Base-by-base conservation (phyloP, 225 moss, liverwort and hornwort genomes). In the Sphagnum contortum region DNA sequence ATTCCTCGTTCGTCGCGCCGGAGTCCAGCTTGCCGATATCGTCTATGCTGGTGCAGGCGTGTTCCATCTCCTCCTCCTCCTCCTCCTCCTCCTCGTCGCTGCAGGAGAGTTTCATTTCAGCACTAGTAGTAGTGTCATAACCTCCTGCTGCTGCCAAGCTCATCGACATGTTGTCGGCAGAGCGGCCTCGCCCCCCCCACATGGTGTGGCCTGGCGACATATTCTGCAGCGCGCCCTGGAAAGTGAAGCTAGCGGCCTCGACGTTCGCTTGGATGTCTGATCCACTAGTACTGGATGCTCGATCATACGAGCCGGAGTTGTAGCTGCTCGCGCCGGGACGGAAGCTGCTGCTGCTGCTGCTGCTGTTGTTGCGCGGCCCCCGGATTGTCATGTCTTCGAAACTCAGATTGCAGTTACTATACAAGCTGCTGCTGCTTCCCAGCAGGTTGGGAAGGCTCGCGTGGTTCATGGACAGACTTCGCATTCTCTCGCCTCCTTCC, bases 51-150 rank as follows among this genome's bases (percentile, higher is more conserved):
- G 77, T 69, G 74, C 90, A 84, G 13, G 71, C 81, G 48, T 73
- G 82, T 55, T 85, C 89, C 72, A 80, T 74, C 5, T 75, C 82
- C 49, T 83, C 94, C 9, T 79, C 80, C 5, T 75, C 82, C 49
- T 83, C 94, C 9, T 79, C 80, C 29, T 29, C 29, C 29, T 29
- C 29, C 29, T 29, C 29, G 29, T 29, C 29, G 29, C 29, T 29
- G 29, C 29, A 29, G 29, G 29, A 29, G 29, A 29, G 29, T 66
- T 59, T 59, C 54, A 66, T 62, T 51, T 29, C 29, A 29, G 29
- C 29, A 29, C 29, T 29, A 29, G 29, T 29, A 29, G 29, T 29
- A 29, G 29, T 29, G 29, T 77, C 72, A 55, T 75, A 73, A 45
- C 81, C 81, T 45, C 78, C 69, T 69, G 71, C 79, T 29, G 29